These are phyloP conservation scores for Glonium stellatum DNA, from an alignment of 495 filamentous ascomycete species.

Conservation along the genomic window DNA sequence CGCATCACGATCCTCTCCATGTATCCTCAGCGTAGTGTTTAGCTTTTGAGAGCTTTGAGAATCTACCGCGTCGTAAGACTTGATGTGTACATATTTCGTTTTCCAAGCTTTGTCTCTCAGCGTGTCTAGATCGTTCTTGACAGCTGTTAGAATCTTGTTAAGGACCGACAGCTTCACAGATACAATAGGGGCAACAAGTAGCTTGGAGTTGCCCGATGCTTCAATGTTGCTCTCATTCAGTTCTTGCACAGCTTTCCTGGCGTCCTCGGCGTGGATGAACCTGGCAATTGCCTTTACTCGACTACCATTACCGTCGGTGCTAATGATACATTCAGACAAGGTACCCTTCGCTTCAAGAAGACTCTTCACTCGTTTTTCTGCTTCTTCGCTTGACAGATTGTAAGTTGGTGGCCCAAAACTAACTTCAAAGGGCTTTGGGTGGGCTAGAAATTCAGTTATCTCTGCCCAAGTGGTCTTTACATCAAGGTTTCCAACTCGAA, in stretches of 20 bases:
- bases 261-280: slow-evolving; percentile 16
- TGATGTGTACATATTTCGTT: slow-evolving; percentile 6
- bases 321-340: slow-evolving; percentile 10
- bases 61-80: slow-evolving; percentile 7
- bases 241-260: slow-evolving; percentile 11
- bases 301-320: background rate
- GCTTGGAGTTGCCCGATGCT: slow-evolving; percentile 4
- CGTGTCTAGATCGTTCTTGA: slow-evolving; percentile 7
- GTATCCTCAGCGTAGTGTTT: slow-evolving; percentile 8
- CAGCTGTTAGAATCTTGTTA: slow-evolving; percentile 3
- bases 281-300: slow-evolving; percentile 12
- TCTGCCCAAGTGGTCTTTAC: background rate
- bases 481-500: slow-evolving; percentile 13
- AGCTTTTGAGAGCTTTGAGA: background rate
- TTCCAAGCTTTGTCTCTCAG: slow-evolving; percentile 7
- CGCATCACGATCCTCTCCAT: slow-evolving; percentile 9
- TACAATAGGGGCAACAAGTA: slow-evolving; percentile 11
- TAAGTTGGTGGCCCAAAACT: slow-evolving; percentile 7
- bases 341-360: slow-evolving; percentile 7
- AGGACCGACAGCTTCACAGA: slow-evolving; percentile 19
- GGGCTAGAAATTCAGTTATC: slow-evolving; percentile 5
- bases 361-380: slow-evolving; percentile 5
- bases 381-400: background rate
- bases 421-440: slow-evolving; percentile 5
- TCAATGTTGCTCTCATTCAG: slow-evolving; percentile 11